Evolutionary conservation across 2,329 filamentous ascomycete species (phyloP).

Genomic region (Colletotrichum aenigma): DNA sequence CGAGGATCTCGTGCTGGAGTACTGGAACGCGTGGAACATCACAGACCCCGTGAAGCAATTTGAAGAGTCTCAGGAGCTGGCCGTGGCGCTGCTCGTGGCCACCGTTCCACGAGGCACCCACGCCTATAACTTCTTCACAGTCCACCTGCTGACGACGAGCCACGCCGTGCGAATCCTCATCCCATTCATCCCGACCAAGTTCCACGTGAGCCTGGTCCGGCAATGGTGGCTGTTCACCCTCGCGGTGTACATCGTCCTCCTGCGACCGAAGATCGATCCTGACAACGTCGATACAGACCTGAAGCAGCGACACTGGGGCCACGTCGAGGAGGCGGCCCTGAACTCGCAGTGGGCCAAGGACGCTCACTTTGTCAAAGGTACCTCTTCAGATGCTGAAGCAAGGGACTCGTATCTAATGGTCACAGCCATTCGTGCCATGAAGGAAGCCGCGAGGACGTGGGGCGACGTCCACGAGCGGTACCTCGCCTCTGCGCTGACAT

Average conservation of each 20-base stretch:
- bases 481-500: slow-evolving; percentile 70
- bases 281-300: slow-evolving; percentile 66
- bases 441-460: slow-evolving; percentile 76
- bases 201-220: slow-evolving; percentile 75
- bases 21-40: slow-evolving; percentile 90
- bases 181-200: slow-evolving; percentile 73
- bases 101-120: slow-evolving; percentile 62
- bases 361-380: slow-evolving; percentile 85
- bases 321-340: slow-evolving; percentile 74
- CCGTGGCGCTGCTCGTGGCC: slow-evolving; percentile 65
- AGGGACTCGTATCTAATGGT: background rate
- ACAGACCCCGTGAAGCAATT: slow-evolving; percentile 76
- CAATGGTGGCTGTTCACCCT: slow-evolving; percentile 91
- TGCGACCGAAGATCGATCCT: slow-evolving; percentile 74
- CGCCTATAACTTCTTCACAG: slow-evolving; percentile 82
- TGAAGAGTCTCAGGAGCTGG: slow-evolving; percentile 68
- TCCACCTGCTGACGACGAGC: slow-evolving; percentile 82
- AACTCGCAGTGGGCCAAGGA: slow-evolving; percentile 72
- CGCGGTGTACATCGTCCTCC: slow-evolving; percentile 76
- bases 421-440: slow-evolving; percentile 72
- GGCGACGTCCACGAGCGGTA: slow-evolving; percentile 71
- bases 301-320: slow-evolving; percentile 75
- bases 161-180: slow-evolving; percentile 89
- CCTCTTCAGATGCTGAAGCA: slow-evolving; percentile 23
- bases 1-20: slow-evolving; percentile 75